Percentiles rank a stretch among this genome's conserved stretches.
phyloP scores from a whole-genome alignment of 108 stramenopile species.

The Pseudonitzschia multiseries region DNA sequence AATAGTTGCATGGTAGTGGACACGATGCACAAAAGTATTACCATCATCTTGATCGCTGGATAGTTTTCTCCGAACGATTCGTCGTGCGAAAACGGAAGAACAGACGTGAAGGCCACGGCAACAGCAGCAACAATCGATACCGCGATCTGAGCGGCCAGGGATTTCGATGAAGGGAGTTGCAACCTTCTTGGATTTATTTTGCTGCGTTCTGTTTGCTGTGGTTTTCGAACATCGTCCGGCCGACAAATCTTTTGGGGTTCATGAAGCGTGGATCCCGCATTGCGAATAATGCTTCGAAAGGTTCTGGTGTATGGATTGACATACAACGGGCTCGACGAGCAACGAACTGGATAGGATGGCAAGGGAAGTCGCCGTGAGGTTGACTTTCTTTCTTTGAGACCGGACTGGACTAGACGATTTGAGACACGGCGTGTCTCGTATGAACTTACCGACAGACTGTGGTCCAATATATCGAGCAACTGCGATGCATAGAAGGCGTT shows the following conservation, averaged over 20 bases:
- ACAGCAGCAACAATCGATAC: constrained; percentile 21
- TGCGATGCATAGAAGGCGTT: neutral
- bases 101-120: constrained; percentile 14
- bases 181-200: constrained; percentile 24
- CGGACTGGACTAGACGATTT: neutral
- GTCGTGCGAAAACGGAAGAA: constrained; percentile 16
- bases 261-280: neutral
- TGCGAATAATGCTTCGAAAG: constrained; percentile 8
- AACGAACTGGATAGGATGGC: constrained; percentile 29
- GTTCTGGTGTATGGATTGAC: constrained; percentile 28
- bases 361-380: neutral
- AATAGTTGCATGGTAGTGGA: constrained; percentile 7
- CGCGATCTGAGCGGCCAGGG: constrained; percentile 16
- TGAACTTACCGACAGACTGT: constrained; percentile 36
- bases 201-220: neutral
- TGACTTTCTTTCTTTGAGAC: neutral
- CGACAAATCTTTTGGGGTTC: constrained; percentile 11
- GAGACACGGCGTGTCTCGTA: neutral
- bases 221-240: constrained; percentile 7
- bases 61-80: neutral
- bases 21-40: neutral
- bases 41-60: constrained; percentile 12
- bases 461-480: constrained; percentile 39
- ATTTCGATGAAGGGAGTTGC: constrained; percentile 16
- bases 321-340: constrained; percentile 39